A percentile compares a stretch with the other conserved stretches of the same genome.
Evolutionary conservation across 1,284 basidiomycete species (phyloP).

Genomic region (Peniophora sp.): DNA sequence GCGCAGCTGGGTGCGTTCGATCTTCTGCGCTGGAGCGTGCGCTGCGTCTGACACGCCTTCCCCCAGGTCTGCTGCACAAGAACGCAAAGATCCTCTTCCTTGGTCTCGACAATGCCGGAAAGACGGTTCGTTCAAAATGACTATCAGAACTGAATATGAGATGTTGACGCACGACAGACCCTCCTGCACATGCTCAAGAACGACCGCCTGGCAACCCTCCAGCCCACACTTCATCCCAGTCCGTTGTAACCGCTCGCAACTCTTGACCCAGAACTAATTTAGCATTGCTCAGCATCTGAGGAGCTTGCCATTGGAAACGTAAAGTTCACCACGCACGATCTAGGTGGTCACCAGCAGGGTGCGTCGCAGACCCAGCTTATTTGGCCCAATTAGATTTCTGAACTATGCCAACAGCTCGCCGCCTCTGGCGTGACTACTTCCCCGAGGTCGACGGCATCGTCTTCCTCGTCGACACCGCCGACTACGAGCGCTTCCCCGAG

Average conservation of each 20-base stretch:
- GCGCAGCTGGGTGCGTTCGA: conserved; percentile 72
- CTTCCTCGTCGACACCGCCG: conserved; percentile 96
- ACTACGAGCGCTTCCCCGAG: conserved; percentile 94
- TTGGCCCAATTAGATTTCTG: not conserved
- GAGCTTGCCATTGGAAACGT: conserved; percentile 98
- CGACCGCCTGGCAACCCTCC: conserved; percentile 94
- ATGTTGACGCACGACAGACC: conserved; percentile 48
- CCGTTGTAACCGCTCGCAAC: conserved; percentile 20
- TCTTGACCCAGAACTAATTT: not conserved
- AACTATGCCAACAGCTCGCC: conserved; percentile 59
- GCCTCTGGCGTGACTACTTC: conserved; percentile 99
- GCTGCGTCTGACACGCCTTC: conserved; percentile 2
- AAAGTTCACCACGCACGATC: conserved; percentile 98
- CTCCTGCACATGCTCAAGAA: conserved; percentile 99
- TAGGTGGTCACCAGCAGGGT: conserved; percentile 98
- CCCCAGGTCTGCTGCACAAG: conserved; percentile 89
- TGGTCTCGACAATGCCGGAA: conserved; percentile 98
- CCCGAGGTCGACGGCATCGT: conserved; percentile 99
- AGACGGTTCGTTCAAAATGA: conserved; percentile 69
- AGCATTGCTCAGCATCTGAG: conserved; percentile 72
- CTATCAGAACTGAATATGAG: not conserved
- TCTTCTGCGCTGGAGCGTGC: not conserved
- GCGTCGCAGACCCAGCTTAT: conserved; percentile 16
- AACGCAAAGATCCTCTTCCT: conserved; percentile 99
- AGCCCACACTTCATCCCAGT: conserved; percentile 99